Evolutionary conservation across 768 basidiomycete genomes (phyloP).

Genomic region (Tulasnella sp.): DNA sequence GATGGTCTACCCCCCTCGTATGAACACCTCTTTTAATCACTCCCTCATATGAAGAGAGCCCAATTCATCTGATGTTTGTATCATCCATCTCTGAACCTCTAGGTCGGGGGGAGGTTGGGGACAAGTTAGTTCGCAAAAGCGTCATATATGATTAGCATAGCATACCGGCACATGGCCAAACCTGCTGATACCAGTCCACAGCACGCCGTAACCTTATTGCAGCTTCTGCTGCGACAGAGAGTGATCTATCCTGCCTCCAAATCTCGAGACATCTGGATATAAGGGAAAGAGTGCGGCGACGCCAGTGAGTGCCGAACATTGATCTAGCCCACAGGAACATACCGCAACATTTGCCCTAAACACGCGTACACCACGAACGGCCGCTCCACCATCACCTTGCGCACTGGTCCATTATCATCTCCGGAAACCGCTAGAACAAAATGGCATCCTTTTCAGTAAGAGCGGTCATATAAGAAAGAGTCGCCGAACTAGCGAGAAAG

Average conservation of each 20-base stretch:
- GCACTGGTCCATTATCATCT: neutral
- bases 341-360: neutral
- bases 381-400: neutral
- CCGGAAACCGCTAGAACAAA: neutral
- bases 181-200: neutral
- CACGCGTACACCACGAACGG: neutral
- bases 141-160: too few relatives aligned
- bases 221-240: neutral
- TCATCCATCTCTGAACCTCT: too few relatives aligned
- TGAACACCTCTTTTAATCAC: too few relatives aligned
- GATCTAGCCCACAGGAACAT: neutral
- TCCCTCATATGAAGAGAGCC: too few relatives aligned
- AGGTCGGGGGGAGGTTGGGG: too few relatives aligned
- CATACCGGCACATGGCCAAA: neutral
- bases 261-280: neutral
- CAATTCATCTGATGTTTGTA: too few relatives aligned
- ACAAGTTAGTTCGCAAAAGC: too few relatives aligned
- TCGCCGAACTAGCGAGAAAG: neutral
- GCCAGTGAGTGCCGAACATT: too few relatives aligned
- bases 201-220: neutral
- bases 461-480: neutral
- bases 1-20: too few relatives aligned
- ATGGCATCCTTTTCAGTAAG: neutral
- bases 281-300: neutral
- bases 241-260: neutral